Evolutionary conservation across 148 eudicot genomes (phyloP), one percentile per base, ranked within the genome.

Genomic region (Pouteria glomerata): DNA sequence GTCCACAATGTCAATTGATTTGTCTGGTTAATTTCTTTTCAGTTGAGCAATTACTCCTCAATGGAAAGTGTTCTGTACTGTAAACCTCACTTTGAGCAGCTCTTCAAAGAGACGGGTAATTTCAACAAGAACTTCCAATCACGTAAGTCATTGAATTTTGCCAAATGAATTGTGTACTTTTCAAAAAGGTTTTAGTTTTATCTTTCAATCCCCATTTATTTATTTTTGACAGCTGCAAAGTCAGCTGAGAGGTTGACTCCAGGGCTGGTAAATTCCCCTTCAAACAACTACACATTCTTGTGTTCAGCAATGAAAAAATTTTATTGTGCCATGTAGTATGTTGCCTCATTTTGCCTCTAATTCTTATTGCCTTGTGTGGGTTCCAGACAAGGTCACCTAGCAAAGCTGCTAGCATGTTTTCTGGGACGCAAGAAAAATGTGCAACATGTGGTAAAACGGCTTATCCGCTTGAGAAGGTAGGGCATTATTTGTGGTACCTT

Each of bases 1-100:
- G 33, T 30, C 37, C 24, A 34, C 13, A 26, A 21, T 71, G 51
- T 27, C n/a, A n/a, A 42, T 31, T 42, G 42, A 51, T 71, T 39
- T 44, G 69, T 24, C 39, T 47, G 13, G 55, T 70, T 37, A 11
- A 58, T 56, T 63, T 79, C 26, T 72, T 73, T 81, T 68, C 84
- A 93, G 98, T 83, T 90, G 70, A 83, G 88, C 83, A 91, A 78
- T 76, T 94, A 81, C 74, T 91, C 98, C 35, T 94, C 98, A 30
- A 91, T 91, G 97, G 98, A 94, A 62, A 95, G 98, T 27, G 93
- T 87, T 53, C 69, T 91, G 52, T 91, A 87, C 84, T 94, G 98
- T 83, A 94, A 91, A 85, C 98, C 98, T 79, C 97, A 94, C 78
- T 91, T 87, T 78, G 97, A 91, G 85, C 98, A 94, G 83, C 85